Base-by-base conservation (phyloP, 2,329 filamentous ascomycete species). In the Ophiostoma sp. region DNA sequence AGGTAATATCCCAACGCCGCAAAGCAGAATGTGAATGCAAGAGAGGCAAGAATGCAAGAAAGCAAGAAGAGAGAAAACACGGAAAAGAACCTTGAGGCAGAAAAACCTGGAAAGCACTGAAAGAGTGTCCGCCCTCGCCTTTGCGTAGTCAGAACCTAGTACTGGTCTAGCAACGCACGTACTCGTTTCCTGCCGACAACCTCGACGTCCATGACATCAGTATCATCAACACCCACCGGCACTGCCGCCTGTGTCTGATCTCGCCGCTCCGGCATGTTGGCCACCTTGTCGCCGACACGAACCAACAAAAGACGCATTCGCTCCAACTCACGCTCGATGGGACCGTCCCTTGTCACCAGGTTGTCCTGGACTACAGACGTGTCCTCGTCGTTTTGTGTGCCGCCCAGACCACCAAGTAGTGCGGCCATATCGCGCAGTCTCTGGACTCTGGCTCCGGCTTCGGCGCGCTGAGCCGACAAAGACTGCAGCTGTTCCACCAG, bases 261-360 rank as follows among this genome's bases (percentile, higher is more conserved):
- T 13, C 13, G 41, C 20, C 17, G 35, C 35, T 23, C 35, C 4
- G 52, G 48, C 11, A 85, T 71, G 70, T 77, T 76, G 15, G 78
- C 80, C 0, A 89, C 80, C 27, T 85, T 82, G 1, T 83, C 85
- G 4, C 83, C 83, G 0, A 90, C 87, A 35, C 88, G 82, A 0
- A 84, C 83, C 69, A 90, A 81, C 72, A 93, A 78, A 73, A 88
- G 81, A 44, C 88, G 84, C 84, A 89, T 91, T 72, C 84, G 85
- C 77, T 88, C 85, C 69, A 93, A 79, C 78, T 92, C 90, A 69
- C 80, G 81, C 76, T 89, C 89, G 11, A 93, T 77, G 67, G 87
- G 84, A 1, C 88, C 87, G 76, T 89, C 85, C 41, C 85, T 84
- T 68, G 87, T 89, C 1, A 90, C 83, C 3, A 93, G 77, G 76